Evolutionary conservation across 192 early-diverging fungal species (phyloP), one percentile per base, ranked within the genome.

Genomic region (Mortierella antarctica): DNA sequence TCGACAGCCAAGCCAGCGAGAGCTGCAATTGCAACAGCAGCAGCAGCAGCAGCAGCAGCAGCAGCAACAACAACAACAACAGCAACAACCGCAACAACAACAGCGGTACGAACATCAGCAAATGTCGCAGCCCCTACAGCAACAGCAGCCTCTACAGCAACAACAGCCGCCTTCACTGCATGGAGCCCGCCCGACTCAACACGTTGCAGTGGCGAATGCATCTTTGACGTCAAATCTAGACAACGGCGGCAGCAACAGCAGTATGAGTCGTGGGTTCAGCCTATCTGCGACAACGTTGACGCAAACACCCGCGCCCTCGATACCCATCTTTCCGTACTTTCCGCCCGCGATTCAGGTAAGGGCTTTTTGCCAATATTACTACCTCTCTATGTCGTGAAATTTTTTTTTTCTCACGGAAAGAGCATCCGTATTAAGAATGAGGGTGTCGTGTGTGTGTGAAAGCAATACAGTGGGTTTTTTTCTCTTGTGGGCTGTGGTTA

Each of bases 301-400:
- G 5, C 46, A 31, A 18, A 48, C 49, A 7, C 65, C 45, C 40
- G 31, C 23, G 41, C 65, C 57, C 15, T 67, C 64, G 17, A 80
- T 80, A 23, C 77, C 77, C 40, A 71, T 57, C 23, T 80, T 80
- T 57, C 77, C 77, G 7, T 80, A 80, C 13, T 80, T 80, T 62
- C 77, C 77, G 10, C 77, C 77, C 2, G 77, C 77, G 10, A 80
- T 80, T 20, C 50, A 68, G 77, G 77, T 80, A 80, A 55, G 23
- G 21, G 20, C 45, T 20, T 7, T 11, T 39, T 50, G 18, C 18
- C 7, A 31, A 31, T 31, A 31, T 31, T 31, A 3, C 47, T 12
- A 51, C 20, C 18, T 51, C 15, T 62, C 61, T n/a, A 17, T n/a
- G 9, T 23, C 6, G 44, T 67, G 17, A 9, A 56, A 53, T 18